Percentiles rank a stretch among this genome's conserved stretches.
Evolutionary conservation across 306 rosid genomes (phyloP).

Genomic region (Elaeagnus macrophylla): DNA sequence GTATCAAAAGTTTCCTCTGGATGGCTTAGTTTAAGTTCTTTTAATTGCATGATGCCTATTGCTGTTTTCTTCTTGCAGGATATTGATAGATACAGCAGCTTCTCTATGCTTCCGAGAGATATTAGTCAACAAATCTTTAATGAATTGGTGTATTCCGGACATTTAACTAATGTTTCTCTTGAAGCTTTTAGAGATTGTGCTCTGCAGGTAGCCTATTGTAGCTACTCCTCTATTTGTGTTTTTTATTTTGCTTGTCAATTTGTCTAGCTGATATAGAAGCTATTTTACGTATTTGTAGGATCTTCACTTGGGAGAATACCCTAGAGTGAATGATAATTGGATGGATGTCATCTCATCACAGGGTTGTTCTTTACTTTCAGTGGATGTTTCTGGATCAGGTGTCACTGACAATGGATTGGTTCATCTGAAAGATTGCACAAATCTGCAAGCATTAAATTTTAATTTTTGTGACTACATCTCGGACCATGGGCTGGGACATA

Average conservation of each 20-base stretch:
- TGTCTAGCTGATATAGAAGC: slow-evolving; percentile 14
- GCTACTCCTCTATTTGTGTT: background rate
- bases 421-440: slow-evolving; percentile 61
- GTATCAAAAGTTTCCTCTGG: slow-evolving; percentile 22
- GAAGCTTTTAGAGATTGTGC: slow-evolving; percentile 81
- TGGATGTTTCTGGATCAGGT: slow-evolving; percentile 79
- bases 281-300: slow-evolving; percentile 38
- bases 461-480: slow-evolving; percentile 81
- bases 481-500: slow-evolving; percentile 52
- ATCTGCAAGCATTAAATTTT: slow-evolving; percentile 55
- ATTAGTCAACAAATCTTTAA: slow-evolving; percentile 78
- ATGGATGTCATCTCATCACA: slow-evolving; percentile 84
- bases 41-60: slow-evolving; percentile 19
- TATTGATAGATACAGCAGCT: slow-evolving; percentile 37
- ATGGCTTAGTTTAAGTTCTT: slow-evolving; percentile 2
- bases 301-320: slow-evolving; percentile 69
- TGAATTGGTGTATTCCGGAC: slow-evolving; percentile 48
- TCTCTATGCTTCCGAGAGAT: slow-evolving; percentile 76
- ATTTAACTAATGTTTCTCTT: slow-evolving; percentile 40
- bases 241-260: slow-evolving; percentile 12
- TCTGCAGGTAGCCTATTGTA: slow-evolving; percentile 55
- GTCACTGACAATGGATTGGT: slow-evolving; percentile 70
- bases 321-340: slow-evolving; percentile 74
- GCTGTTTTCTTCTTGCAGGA: slow-evolving; percentile 45
- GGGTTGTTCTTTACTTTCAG: slow-evolving; percentile 71